A percentile compares a stretch with the other conserved stretches of the same genome.
These are phyloP conservation scores for Hanseniaspora hatyaiensis DNA, from an alignment of 805 yeast species.

Conservation along the genomic window DNA sequence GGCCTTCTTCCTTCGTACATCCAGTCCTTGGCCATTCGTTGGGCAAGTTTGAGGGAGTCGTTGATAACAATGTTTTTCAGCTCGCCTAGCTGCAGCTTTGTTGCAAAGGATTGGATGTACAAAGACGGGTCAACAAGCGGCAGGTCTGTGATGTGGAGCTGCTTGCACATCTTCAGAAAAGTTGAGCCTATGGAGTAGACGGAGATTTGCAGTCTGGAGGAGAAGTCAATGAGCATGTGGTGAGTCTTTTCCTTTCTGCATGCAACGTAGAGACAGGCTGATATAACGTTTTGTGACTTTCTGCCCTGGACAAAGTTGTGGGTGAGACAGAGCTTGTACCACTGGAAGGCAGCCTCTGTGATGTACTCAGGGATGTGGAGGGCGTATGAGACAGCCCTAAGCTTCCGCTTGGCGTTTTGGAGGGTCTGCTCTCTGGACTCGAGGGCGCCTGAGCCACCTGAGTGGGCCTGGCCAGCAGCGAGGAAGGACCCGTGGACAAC, in stretches of 20 bases:
- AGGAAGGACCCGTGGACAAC: conserved; percentile 90
- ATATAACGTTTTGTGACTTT: conserved; percentile 85
- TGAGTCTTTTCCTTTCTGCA: conserved; percentile 85
- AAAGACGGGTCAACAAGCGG: conserved; percentile 92
- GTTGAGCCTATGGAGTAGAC: conserved; percentile 95
- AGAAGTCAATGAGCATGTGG: conserved; percentile 92
- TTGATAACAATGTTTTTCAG: conserved; percentile 61
- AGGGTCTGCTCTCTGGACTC: conserved; percentile 86
- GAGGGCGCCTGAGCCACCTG: conserved; percentile 53
- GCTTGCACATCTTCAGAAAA: conserved; percentile 81
- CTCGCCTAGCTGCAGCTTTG: conserved; percentile 68
- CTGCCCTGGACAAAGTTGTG: conserved; percentile 95
- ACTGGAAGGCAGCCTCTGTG: conserved; percentile 73
- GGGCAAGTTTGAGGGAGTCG: conserved; percentile 80
- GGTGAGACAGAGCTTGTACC: conserved; percentile 79
- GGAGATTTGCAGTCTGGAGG: conserved; percentile 76
- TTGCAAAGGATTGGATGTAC: conserved; percentile 88
- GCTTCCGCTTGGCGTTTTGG: conserved; percentile 67
- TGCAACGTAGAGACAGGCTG: conserved; percentile 88
- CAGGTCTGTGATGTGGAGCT: conserved; percentile 58
- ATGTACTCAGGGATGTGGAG: conserved; percentile 72
- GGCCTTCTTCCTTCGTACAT: conserved; percentile 94
- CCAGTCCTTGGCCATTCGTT: conserved; percentile 91
- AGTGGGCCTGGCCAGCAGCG: conserved; percentile 72
- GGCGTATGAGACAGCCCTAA: conserved; percentile 68